These are phyloP conservation scores for Colletotrichum tamarilloi DNA, from an alignment of 2,329 filamentous ascomycete genomes.

Conservation along the genomic window DNA sequence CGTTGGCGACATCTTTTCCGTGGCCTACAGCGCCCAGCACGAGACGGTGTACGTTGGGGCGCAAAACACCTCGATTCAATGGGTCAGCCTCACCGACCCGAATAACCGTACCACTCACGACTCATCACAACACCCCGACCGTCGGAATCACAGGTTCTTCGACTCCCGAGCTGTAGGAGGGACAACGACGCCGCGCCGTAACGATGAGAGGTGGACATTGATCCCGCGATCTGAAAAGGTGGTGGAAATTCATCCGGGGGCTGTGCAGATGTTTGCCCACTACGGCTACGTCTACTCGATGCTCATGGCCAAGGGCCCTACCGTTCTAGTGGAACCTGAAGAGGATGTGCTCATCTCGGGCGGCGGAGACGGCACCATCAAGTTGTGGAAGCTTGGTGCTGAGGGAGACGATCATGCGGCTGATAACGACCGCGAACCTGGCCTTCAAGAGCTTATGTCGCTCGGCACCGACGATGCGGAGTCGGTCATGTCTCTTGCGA, in stretches of 20 bases:
- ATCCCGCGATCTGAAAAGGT: constrained; percentile 67
- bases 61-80: constrained; percentile 95
- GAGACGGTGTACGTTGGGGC: constrained; percentile 91
- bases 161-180: constrained; percentile 90
- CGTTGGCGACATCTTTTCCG: constrained; percentile 94
- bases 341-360: constrained; percentile 90
- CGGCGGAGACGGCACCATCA: constrained; percentile 93
- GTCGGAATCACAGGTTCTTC: constrained; percentile 89
- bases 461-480: constrained; percentile 71
- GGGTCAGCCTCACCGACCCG: constrained; percentile 80
- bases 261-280: constrained; percentile 90
- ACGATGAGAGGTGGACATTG: constrained; percentile 65
- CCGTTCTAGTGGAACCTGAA: constrained; percentile 74
- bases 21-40: constrained; percentile 84
- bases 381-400: constrained; percentile 81
- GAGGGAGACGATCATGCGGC: constrained; percentile 49
- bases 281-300: constrained; percentile 97
- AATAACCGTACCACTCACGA: constrained; percentile 68
- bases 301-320: constrained; percentile 80
- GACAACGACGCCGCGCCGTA: constrained; percentile 78
- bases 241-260: constrained; percentile 83
- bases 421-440: constrained; percentile 65
- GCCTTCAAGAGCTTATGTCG: constrained; percentile 76
- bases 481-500: constrained; percentile 79
- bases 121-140: constrained; percentile 77